Percentiles rank a stretch among this genome's conserved stretches.
phyloP scores from a whole-genome alignment of 345 rosid genomes.

The Carallia pectinifolia region DNA sequence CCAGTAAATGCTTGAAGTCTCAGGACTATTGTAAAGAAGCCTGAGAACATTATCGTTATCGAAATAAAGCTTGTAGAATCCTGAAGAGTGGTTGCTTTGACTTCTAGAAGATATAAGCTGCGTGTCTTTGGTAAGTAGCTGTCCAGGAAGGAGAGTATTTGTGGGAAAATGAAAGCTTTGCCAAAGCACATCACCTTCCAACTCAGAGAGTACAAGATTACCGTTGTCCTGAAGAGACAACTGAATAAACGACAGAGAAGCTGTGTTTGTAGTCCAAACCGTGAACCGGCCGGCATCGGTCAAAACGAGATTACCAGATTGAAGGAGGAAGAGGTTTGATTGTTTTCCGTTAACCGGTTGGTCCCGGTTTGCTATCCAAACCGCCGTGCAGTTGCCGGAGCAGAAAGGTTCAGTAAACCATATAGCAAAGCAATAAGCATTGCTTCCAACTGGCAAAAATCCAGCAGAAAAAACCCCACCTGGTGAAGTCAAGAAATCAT shows the following conservation, averaged over 20 bases:
- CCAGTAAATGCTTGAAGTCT: constrained; percentile 35
- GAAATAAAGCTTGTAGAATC: constrained; percentile 16
- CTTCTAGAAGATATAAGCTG: constrained; percentile 20
- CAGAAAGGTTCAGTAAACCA: constrained; percentile 15
- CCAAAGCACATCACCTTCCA: not conserved
- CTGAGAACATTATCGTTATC: constrained; percentile 36
- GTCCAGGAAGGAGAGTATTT: constrained; percentile 16
- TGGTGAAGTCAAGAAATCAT: constrained; percentile 16
- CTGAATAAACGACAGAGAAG: not conserved
- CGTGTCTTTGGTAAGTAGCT: not conserved
- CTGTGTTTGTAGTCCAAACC: constrained; percentile 8
- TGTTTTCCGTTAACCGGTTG: constrained; percentile 12
- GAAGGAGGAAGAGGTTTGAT: not conserved
- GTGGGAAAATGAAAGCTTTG: constrained; percentile 25
- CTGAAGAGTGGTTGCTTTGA: constrained; percentile 13
- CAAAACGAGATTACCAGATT: constrained; percentile 15
- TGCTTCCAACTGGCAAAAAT: constrained; percentile 20
- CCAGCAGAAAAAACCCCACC: constrained; percentile 21
- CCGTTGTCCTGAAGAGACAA: constrained; percentile 15
- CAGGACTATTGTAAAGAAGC: constrained; percentile 27
- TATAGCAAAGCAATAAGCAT: constrained; percentile 28
- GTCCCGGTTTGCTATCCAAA: constrained; percentile 25
- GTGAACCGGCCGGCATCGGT: constrained; percentile 5
- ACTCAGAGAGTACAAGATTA: constrained; percentile 16
- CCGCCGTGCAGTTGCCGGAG: constrained; percentile 1